Evolutionary conservation across 768 basidiomycete genomes (phyloP).

Genomic region (Serpula lacrymans): DNA sequence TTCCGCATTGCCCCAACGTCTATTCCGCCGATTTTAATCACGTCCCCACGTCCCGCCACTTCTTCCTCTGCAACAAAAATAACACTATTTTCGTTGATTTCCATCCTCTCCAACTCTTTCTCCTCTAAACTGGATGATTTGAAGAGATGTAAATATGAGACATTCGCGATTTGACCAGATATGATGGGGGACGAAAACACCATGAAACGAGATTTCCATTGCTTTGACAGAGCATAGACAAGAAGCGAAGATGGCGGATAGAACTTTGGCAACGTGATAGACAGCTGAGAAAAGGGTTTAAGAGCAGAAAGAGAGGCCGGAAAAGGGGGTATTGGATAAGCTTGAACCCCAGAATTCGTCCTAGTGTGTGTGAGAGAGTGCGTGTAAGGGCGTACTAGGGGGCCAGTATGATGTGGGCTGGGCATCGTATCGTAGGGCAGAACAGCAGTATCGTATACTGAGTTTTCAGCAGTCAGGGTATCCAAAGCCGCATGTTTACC

Average conservation of each 20-base stretch:
- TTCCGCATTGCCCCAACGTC: conserved; percentile 47
- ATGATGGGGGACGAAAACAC: conserved; percentile 49
- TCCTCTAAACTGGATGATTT: conserved; percentile 58
- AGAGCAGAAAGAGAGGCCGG: conserved; percentile 57
- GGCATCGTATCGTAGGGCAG: conserved; percentile 6
- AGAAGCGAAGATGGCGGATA: conserved; percentile 66
- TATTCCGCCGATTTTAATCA: conserved; percentile 67
- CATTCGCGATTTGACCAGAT: conserved; percentile 21
- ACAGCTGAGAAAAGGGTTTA: conserved; percentile 47
- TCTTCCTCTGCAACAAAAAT: conserved; percentile 67
- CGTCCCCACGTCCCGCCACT: conserved; percentile 42
- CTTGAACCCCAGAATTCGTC: conserved; percentile 26
- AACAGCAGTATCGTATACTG: background rate
- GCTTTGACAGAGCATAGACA: conserved; percentile 67
- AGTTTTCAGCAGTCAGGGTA: background rate
- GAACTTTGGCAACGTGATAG: conserved; percentile 61
- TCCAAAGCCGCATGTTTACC: conserved; percentile 11
- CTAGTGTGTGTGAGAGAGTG: conserved; percentile 21
- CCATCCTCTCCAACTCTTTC: conserved; percentile 68
- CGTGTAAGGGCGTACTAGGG: conserved; percentile 19
- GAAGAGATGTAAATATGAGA: conserved; percentile 69
- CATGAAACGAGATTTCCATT: conserved; percentile 67
- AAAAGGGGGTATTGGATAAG: conserved; percentile 36
- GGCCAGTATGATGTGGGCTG: conserved; percentile 7
- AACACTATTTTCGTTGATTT: conserved; percentile 73